Base-by-base conservation (phyloP, 805 yeast genomes). In the Saitoella complicata region DNA sequence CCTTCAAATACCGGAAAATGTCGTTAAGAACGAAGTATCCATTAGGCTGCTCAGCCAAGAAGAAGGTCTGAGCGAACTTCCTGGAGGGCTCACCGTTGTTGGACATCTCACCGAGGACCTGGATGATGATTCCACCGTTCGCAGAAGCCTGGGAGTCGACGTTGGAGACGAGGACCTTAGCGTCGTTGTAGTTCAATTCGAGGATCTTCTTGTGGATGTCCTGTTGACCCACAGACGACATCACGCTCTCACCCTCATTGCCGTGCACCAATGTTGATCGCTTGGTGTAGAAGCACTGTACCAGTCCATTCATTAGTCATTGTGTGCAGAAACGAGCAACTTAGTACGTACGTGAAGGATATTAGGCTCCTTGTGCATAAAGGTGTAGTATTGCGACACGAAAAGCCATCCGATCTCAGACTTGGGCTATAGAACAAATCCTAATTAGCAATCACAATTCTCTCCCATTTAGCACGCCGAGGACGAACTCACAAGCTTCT, bases 41-140 rank as follows among this genome's bases (percentile, higher is more conserved):
- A 33, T 49, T 43, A 8, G 55, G 51, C 37, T 53, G 58, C 34
- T 51, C 49, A 32, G 65, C 65, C 46, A 66, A 52, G 40, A 64
- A 55, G 44, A 66, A 64, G 7, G 69, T 61, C 53, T 66, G 69
- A 11, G 55, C 60, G 48, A 66, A 66, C 56, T 62, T 63, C 47
- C 55, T 57, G 11, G 59, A 51, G 1, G 58, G 57, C 6, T 50
- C 53, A 31, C 58, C 61, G 41, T 52, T 51, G 43, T 53, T 52
- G 39, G 65, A 49, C 60, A 64, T 56, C 51, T 66, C 70, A 37
- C 70, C 70, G 7, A 63, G 47, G 6, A 66, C 67, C 46, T 60
- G 65, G 36, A 65, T 53, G 33, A 66, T 51, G 9, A 65, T 52
- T 30, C 66, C 64, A 10, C 55, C 55, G 32, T 56, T 48, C 34